These are phyloP conservation scores for Podaxis rugospora DNA, from an alignment of 768 basidiomycete species.

Conservation along the genomic window DNA sequence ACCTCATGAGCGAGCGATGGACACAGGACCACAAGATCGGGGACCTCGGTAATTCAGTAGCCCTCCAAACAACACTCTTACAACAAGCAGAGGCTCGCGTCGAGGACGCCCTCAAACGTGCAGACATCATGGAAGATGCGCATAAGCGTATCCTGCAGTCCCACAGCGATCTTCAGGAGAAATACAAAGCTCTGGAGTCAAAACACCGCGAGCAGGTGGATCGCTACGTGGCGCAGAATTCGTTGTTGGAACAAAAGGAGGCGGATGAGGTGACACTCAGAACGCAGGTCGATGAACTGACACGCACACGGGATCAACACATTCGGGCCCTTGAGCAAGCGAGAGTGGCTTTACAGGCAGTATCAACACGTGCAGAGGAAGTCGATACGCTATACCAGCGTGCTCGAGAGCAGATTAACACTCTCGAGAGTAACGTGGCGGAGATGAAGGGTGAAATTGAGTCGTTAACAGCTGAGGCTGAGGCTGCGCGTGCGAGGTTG, in stretches of 20 bases:
- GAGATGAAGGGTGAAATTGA: slow-evolving; percentile 84
- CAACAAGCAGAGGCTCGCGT: slow-evolving; percentile 80
- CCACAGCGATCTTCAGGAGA: slow-evolving; percentile 67
- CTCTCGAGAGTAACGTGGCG: slow-evolving; percentile 72
- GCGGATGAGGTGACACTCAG: slow-evolving; percentile 67
- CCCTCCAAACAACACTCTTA: slow-evolving; percentile 69
- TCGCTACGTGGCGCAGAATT: slow-evolving; percentile 66
- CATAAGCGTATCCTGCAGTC: slow-evolving; percentile 62
- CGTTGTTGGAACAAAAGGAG: slow-evolving; percentile 71
- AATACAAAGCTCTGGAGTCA: slow-evolving; percentile 53
- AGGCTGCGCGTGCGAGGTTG: slow-evolving; percentile 59
- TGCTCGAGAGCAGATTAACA: slow-evolving; percentile 61
- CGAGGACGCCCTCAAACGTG: slow-evolving; percentile 67
- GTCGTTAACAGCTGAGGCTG: slow-evolving; percentile 66
- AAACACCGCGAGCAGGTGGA: slow-evolving; percentile 76
- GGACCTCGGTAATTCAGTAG: slow-evolving; percentile 70
- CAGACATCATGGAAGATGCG: slow-evolving; percentile 66
- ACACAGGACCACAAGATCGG: slow-evolving; percentile 65
- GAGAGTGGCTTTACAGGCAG: slow-evolving; percentile 68
- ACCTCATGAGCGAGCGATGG: slow-evolving; percentile 57
- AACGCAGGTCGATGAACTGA: slow-evolving; percentile 68
- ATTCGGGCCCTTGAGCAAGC: slow-evolving; percentile 86
- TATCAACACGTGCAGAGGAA: slow-evolving; percentile 75
- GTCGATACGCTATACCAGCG: slow-evolving; percentile 70
- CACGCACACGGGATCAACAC: slow-evolving; percentile 74